Evolutionary conservation across 371 early-diverging fungal genomes (phyloP), one percentile per base, ranked within the genome.

Genomic region (Mortierella polycephala): DNA sequence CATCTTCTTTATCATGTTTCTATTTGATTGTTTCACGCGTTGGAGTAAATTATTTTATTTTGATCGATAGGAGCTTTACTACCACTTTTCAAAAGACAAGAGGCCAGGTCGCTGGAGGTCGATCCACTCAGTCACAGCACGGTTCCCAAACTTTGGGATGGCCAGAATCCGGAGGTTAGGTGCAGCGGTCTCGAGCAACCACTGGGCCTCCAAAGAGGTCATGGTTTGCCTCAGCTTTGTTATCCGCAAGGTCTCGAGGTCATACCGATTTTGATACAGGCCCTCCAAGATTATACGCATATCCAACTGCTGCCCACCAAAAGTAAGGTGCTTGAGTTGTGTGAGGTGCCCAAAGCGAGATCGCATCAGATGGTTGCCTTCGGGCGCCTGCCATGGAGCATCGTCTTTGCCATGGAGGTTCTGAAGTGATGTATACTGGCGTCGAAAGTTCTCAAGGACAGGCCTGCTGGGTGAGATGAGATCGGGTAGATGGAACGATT

Each of bases 71-170:
- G n/a, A n/a, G n/a, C n/a, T 62, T 42, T 40, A 18, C 30, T 45
- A 40, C 13, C 53, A 67, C 42, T 67, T 72, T 6, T 73, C 67
- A 37, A 39, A 47, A 3, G 67, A 61, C 59, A 76, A 45, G 16
- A 76, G 64, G 2, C 65, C 77, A 37, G 77, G 77, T 11, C 67
- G 64, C 16, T 37, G 61, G 14, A 56, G 64, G n/a, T 66, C 63
- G 10, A 76, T 56, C 68, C 68, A 76, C 13, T 67, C 64, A 3
- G 57, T 64, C 10, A 64, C 71, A 2, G 21, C 20, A 0, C 62
- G 39, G 20, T 71, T 71, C 10, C 69, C 71, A 60, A 76, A 68
- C 20, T 52, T 49, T 2, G 77, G 77, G 9, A 76, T 45, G 5
- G 30, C 55, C 16, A 76, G 41, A 10, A 60, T 54, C 45, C 52